Conservation (phyloP, 768 basidiomycete genomes). For the Termitomyces heimii region DNA sequence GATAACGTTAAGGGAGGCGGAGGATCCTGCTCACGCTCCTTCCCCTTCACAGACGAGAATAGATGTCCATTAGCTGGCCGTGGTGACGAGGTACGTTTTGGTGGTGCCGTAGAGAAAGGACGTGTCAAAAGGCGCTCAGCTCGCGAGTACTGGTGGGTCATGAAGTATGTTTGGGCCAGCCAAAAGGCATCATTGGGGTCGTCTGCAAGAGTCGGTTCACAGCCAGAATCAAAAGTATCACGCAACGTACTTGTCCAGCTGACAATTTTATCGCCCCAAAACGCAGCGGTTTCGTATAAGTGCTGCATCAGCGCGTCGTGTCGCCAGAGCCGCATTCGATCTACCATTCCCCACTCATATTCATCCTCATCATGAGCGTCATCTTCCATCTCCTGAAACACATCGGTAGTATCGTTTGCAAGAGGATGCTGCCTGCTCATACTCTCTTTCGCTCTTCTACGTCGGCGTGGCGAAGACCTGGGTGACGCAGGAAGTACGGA, state of each 20-base stretch:
- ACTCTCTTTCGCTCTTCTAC: conserved; percentile 49
- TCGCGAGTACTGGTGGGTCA: conserved; percentile 91
- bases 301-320: conserved; percentile 99
- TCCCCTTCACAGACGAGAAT: conserved; percentile 43
- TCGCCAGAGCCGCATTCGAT: conserved; percentile 94
- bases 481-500: conserved; percentile 75
- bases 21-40: conserved; percentile 49
- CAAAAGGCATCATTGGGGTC: conserved; percentile 99
- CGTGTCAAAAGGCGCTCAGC: conserved; percentile 87
- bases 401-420: conserved; percentile 71
- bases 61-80: conserved; percentile 37
- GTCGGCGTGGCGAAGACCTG: conserved; percentile 56
- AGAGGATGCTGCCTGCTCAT: conserved; percentile 56
- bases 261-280: conserved; percentile 98
- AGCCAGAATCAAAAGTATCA: conserved; percentile 1
- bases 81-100: conserved; percentile 29
- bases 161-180: conserved; percentile 97
- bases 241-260: conserved; percentile 84
- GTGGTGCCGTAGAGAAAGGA: conserved; percentile 62
- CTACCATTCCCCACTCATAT: conserved; percentile 82
- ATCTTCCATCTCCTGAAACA: conserved; percentile 65
- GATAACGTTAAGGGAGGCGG: conserved; percentile 28
- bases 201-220: conserved; percentile 36
- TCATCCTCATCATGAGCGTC: conserved; percentile 53
- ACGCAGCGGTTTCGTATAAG: conserved; percentile 92